phyloP scores from a whole-genome alignment of 1,284 basidiomycete species.

The Ustilago vetiveriae region DNA sequence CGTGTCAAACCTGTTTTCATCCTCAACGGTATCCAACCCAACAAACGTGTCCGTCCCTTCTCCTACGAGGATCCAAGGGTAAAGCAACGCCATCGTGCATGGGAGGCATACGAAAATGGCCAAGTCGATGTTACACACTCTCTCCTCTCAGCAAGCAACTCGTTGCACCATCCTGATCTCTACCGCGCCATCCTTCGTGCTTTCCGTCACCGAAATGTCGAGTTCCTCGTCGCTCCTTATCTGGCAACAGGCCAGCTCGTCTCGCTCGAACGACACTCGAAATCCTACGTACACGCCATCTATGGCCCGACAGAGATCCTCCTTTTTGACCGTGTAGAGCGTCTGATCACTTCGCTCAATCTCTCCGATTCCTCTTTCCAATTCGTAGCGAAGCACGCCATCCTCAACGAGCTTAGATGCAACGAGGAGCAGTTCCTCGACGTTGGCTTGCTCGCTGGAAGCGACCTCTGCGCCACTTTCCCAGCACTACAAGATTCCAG shows the following conservation, averaged over 20 bases:
- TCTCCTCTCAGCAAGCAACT: constrained; percentile 79
- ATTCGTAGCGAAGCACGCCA: constrained; percentile 81
- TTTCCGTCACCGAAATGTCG: constrained; percentile 93
- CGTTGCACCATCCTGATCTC: constrained; percentile 76
- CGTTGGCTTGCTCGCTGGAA: constrained; percentile 88
- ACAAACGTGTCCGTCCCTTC: constrained; percentile 56
- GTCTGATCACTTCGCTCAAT: constrained; percentile 84
- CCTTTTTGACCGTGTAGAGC: constrained; percentile 85
- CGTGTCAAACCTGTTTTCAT: constrained; percentile 98
- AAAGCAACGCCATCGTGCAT: constrained; percentile 55
- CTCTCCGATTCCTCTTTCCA: constrained; percentile 72
- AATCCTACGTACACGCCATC: constrained; percentile 93
- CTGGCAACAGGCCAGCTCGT: constrained; percentile 90
- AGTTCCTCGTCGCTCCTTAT: constrained; percentile 96
- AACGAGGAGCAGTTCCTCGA: constrained; percentile 94
- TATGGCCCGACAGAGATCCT: constrained; percentile 90
- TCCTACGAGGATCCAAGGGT: constrained; percentile 61
- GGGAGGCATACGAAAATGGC: constrained; percentile 64
- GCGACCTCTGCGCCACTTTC: constrained; percentile 84
- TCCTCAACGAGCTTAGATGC: constrained; percentile 80
- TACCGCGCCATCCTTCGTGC: constrained; percentile 90
- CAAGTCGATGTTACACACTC: constrained; percentile 82
- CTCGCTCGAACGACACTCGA: constrained; percentile 90
- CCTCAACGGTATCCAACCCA: constrained; percentile 76
- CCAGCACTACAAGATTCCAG: constrained; percentile 75